Percentiles rank a stretch among this genome's conserved stretches.
Evolutionary conservation across 208 protist species (phyloP).

Genomic region (Dictyostelium gargantuum): DNA sequence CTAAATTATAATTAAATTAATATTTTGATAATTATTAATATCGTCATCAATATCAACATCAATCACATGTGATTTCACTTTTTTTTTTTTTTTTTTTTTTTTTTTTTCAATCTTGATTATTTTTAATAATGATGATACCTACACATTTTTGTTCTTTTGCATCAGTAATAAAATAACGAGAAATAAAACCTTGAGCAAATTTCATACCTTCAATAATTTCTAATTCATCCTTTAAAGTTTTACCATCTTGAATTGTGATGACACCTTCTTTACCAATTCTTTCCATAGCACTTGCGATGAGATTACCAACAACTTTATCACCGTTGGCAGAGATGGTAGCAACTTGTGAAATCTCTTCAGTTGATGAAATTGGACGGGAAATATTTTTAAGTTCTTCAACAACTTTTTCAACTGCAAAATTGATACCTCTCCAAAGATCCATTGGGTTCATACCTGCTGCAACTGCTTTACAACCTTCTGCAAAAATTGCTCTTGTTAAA

Average conservation of each 20-base stretch:
- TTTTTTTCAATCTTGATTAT: too few species aligned
- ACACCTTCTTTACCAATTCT: slow-evolving; percentile 99
- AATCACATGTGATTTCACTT: too few species aligned
- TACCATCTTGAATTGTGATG: slow-evolving; percentile 99
- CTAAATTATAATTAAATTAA: not conserved
- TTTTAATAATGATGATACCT: slow-evolving; percentile 3
- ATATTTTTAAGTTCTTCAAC: slow-evolving; percentile 90
- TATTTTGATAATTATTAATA: not conserved
- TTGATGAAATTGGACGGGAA: slow-evolving; percentile 93
- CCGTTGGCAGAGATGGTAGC: slow-evolving; percentile 99
- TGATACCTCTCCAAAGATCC: slow-evolving; percentile 98
- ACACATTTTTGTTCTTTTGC: slow-evolving; percentile 92
- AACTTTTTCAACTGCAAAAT: slow-evolving; percentile 93
- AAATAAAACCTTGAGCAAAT: slow-evolving; percentile 98
- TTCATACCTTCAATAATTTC: slow-evolving; percentile 98
- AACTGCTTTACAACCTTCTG: slow-evolving; percentile 96
- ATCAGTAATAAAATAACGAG: slow-evolving; percentile 99
- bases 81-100: too few species aligned
- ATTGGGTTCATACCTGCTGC: slow-evolving; percentile 99
- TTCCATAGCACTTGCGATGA: slow-evolving; percentile 99
- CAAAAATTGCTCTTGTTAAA: slow-evolving; percentile 97
- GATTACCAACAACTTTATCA: slow-evolving; percentile 96
- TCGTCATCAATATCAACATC: too few species aligned
- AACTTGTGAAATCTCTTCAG: slow-evolving; percentile 97
- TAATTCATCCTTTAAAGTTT: slow-evolving; percentile 97